These are phyloP conservation scores for Aureobasidium leucospermi DNA, from an alignment of 2,329 filamentous ascomycete genomes.

Conservation along the genomic window DNA sequence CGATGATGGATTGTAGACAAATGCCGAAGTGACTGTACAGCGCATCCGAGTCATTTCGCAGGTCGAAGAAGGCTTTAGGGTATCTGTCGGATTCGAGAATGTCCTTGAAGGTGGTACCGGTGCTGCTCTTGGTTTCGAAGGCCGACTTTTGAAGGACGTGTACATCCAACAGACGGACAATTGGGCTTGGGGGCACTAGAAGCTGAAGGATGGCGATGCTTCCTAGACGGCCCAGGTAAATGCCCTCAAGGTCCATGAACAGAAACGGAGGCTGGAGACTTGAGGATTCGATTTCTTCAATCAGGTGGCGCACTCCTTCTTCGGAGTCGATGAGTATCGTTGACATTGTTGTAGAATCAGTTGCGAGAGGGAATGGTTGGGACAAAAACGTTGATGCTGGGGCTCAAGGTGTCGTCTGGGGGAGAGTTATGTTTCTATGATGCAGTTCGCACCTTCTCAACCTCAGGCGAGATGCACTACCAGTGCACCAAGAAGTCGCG, in stretches of 20 bases:
- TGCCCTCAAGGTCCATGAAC: constrained; percentile 45
- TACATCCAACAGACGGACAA: constrained; percentile 41
- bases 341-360: neutral
- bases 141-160: constrained; percentile 29
- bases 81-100: constrained; percentile 40
- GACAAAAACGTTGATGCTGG: too few relatives aligned
- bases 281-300: neutral
- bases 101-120: constrained; percentile 25
- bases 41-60: constrained; percentile 52
- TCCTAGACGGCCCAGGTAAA: constrained; percentile 36
- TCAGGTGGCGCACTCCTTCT: neutral
- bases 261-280: constrained; percentile 20
- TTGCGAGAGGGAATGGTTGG: neutral
- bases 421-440: too few relatives aligned
- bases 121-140: constrained; percentile 31
- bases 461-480: too few relatives aligned
- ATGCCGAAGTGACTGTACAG: constrained; percentile 42
- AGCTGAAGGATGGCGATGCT: constrained; percentile 41
- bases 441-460: too few relatives aligned
- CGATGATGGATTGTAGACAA: constrained; percentile 37
- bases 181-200: constrained; percentile 24
- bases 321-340: neutral
- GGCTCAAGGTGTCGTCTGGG: too few relatives aligned
- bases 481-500: too few relatives aligned
- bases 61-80: constrained; percentile 51